Conservation (phyloP, 495 filamentous ascomycete genomes). For the Pyronema omphalodes region DNA sequence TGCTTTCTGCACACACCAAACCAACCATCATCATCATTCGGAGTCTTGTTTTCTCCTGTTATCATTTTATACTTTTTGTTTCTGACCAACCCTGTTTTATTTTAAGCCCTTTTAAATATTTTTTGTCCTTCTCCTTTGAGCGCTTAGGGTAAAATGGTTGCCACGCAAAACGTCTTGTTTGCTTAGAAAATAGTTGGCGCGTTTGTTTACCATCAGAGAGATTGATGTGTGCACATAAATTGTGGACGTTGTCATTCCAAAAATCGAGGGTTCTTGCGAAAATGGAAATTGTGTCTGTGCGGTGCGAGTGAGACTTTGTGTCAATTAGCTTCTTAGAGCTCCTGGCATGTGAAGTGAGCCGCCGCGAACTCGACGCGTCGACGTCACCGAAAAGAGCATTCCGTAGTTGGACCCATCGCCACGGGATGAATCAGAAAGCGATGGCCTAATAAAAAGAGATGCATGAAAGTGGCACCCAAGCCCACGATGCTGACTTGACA, state of each 20-base stretch:
- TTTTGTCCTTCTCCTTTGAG: neutral
- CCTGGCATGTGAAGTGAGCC: too few species aligned
- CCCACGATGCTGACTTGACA: neutral
- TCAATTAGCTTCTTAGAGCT: too few species aligned
- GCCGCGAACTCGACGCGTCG: too few species aligned
- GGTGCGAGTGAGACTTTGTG: too few species aligned
- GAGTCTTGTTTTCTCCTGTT: neutral
- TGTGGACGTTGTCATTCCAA: neutral
- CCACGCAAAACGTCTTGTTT: neutral
- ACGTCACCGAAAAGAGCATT: too few species aligned
- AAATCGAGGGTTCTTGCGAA: too few species aligned
- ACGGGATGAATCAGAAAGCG: too few species aligned
- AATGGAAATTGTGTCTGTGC: too few species aligned
- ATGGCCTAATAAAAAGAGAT: too few species aligned
- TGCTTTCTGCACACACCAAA: neutral
- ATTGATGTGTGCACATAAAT: neutral
- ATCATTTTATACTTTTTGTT: neutral
- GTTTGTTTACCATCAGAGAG: neutral
- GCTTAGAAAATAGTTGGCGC: neutral
- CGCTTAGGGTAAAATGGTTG: constrained; percentile 3
- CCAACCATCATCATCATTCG: neutral
- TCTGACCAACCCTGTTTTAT: neutral
- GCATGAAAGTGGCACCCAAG: neutral
- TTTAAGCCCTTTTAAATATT: neutral
- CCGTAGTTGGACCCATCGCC: too few species aligned